These are phyloP conservation scores for Evernia prunastri DNA, from an alignment of 495 filamentous ascomycete genomes.

Conservation along the genomic window DNA sequence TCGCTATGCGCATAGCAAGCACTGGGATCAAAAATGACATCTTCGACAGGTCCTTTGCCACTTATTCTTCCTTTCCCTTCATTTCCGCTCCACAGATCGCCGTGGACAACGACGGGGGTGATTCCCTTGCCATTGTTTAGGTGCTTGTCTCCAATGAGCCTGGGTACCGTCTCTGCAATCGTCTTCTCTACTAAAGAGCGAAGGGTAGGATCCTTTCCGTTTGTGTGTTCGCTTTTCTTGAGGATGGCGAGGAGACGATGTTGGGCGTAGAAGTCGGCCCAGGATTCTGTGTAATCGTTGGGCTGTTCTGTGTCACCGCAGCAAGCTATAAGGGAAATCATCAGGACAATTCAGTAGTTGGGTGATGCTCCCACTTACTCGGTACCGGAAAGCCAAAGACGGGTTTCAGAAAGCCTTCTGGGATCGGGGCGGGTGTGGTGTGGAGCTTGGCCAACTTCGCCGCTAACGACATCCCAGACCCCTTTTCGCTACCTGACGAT, in stretches of 20 bases:
- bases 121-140: conserved; percentile 53
- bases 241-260: conserved; percentile 63
- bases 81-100: conserved; percentile 90
- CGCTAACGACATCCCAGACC: conserved; percentile 52
- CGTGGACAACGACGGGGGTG: conserved; percentile 74
- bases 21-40: conserved; percentile 79
- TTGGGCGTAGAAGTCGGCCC: conserved; percentile 79
- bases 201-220: conserved; percentile 59
- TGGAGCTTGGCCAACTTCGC: conserved; percentile 74
- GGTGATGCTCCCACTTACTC: conserved; percentile 29
- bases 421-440: conserved; percentile 62
- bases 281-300: conserved; percentile 60
- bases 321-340: conserved; percentile 38
- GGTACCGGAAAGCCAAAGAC: conserved; percentile 76
- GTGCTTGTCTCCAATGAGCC: conserved; percentile 61
- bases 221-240: conserved; percentile 45
- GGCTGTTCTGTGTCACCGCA: conserved; percentile 79
- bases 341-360: neutral
- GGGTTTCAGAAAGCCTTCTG: conserved; percentile 49
- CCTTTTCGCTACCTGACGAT: conserved; percentile 25
- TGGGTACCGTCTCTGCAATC: conserved; percentile 56
- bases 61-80: conserved; percentile 59
- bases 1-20: conserved; percentile 79
- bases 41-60: conserved; percentile 51
- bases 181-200: conserved; percentile 57